Percentiles rank a stretch among this genome's conserved stretches.
Evolutionary conservation across 1,284 basidiomycete species (phyloP).

Genomic region (Trichosporon sp.): DNA sequence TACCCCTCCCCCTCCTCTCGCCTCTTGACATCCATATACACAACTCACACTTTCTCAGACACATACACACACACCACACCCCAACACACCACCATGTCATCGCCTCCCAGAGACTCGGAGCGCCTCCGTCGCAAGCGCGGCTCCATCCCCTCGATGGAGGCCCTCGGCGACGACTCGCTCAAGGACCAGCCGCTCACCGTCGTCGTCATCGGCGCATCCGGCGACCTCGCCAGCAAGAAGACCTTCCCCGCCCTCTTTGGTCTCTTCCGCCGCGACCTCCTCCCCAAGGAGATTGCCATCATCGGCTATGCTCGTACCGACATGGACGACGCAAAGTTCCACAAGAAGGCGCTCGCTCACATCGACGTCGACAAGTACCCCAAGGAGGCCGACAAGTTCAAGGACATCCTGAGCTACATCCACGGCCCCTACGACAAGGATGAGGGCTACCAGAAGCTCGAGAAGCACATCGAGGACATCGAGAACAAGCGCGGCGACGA

Average conservation of each 20-base stretch:
- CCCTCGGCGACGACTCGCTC: conserved; percentile 63
- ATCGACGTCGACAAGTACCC: conserved; percentile 56
- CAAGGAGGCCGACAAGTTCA: conserved; percentile 71
- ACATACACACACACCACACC: background rate
- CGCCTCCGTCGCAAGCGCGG: conserved; percentile 27
- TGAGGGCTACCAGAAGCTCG: conserved; percentile 68
- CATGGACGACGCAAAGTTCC: conserved; percentile 67
- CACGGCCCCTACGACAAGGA: conserved; percentile 81
- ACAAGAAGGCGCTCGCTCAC: conserved; percentile 72
- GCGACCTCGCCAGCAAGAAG: conserved; percentile 99
- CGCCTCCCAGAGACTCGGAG: background rate
- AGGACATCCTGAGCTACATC: conserved; percentile 69
- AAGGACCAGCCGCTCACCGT: conserved; percentile 69
- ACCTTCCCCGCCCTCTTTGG: conserved; percentile 91
- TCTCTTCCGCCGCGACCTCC: conserved; percentile 70
- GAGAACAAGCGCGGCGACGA: conserved; percentile 59
- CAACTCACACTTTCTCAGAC: background rate
- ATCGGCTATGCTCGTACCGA: conserved; percentile 90
- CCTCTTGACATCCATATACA: background rate
- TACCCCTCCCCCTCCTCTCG: no score
- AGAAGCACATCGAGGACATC: conserved; percentile 67
- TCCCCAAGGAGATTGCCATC: conserved; percentile 77
- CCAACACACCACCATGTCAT: background rate
- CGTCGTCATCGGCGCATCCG: conserved; percentile 91
- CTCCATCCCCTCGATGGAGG: conserved; percentile 77